Evolutionary conservation across 352 stramenopile genomes (phyloP).

Genomic region (Phytophthora sansomeana): DNA sequence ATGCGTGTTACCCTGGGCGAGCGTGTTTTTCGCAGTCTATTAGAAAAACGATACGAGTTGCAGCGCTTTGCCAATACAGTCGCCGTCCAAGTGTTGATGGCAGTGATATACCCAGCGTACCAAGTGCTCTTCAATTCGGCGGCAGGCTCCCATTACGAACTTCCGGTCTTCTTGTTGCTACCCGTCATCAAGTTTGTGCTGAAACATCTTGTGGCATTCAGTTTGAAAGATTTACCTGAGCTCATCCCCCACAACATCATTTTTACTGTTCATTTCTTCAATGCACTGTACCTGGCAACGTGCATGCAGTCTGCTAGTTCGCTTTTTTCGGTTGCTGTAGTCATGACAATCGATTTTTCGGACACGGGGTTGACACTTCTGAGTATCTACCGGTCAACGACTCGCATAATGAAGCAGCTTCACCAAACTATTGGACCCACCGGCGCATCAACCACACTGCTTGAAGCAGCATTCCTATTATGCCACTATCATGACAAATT

Average conservation of each 20-base stretch:
- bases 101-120: constrained; percentile 35
- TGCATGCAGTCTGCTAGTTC: constrained; percentile 35
- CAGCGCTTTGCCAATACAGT: constrained; percentile 6
- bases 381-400: constrained; percentile 10
- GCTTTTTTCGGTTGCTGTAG: background rate
- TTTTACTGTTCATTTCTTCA: constrained; percentile 43
- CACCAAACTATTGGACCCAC: background rate
- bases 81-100: constrained; percentile 18
- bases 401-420: constrained; percentile 18
- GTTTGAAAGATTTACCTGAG: constrained; percentile 18
- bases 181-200: constrained; percentile 34
- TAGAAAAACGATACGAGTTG: constrained; percentile 16
- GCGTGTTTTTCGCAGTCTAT: constrained; percentile 3
- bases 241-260: constrained; percentile 34
- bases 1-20: constrained; percentile 9
- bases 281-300: constrained; percentile 34
- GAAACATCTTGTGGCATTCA: constrained; percentile 30
- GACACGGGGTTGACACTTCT: constrained; percentile 6
- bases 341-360: constrained; percentile 20
- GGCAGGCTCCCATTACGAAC: constrained; percentile 23
- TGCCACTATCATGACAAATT: constrained; percentile 24
- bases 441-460: background rate
- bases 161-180: constrained; percentile 30
- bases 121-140: constrained; percentile 25
- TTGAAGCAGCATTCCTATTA: constrained; percentile 7